Evolutionary conservation across 2,329 filamentous ascomycete genomes (phyloP).

Genomic region (Pezicula neosporulosa): DNA sequence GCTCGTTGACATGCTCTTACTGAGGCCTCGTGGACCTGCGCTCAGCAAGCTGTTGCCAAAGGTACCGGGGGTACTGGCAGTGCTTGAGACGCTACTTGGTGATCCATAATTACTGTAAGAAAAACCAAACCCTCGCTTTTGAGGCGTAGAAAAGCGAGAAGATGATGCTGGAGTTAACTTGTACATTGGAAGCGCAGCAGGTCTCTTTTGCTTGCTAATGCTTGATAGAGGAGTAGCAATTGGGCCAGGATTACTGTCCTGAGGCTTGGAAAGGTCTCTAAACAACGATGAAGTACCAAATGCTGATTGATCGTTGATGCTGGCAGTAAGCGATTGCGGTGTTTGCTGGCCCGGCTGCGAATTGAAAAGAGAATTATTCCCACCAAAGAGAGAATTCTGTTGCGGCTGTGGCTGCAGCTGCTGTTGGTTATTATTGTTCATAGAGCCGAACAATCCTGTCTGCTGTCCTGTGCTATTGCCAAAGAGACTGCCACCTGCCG

Average conservation of each 20-base stretch:
- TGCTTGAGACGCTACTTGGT: constrained; percentile 67
- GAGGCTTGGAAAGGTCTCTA: constrained; percentile 63
- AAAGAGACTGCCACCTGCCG: constrained; percentile 55
- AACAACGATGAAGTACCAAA: constrained; percentile 90
- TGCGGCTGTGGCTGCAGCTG: constrained; percentile 36
- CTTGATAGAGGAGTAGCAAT: constrained; percentile 85
- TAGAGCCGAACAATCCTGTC: constrained; percentile 50
- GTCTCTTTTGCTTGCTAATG: constrained; percentile 69
- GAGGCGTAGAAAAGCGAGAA: constrained; percentile 76
- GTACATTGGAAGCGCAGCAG: constrained; percentile 78
- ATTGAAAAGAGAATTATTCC: constrained; percentile 56
- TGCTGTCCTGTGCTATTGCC: constrained; percentile 38
- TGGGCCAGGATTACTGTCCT: constrained; percentile 72
- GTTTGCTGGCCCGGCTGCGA: constrained; percentile 50
- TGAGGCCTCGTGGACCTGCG: constrained; percentile 63
- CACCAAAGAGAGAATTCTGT: constrained; percentile 60
- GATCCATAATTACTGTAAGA: constrained; percentile 90
- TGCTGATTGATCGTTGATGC: constrained; percentile 78
- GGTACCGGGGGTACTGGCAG: constrained; percentile 63
- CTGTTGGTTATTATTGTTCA: constrained; percentile 32
- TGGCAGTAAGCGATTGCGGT: constrained; percentile 69
- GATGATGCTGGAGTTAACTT: constrained; percentile 81
- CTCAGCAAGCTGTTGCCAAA: constrained; percentile 64
- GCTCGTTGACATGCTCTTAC: constrained; percentile 85
- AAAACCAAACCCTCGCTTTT: constrained; percentile 86